These are phyloP conservation scores for Torrubiella hemipterigena DNA, from an alignment of 2,329 filamentous ascomycete genomes.

Conservation along the genomic window DNA sequence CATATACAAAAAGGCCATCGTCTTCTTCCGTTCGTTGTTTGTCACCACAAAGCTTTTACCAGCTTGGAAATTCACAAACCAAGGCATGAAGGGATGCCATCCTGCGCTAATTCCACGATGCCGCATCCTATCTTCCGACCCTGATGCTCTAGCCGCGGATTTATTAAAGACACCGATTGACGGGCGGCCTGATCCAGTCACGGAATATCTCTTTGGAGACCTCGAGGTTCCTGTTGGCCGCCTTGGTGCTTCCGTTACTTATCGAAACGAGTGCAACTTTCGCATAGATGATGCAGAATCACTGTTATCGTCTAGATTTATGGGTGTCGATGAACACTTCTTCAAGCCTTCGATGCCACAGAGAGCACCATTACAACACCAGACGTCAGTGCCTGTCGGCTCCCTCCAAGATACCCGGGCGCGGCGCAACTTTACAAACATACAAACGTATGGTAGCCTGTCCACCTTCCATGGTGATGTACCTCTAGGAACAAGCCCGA, in stretches of 20 bases:
- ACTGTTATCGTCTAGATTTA: conserved; percentile 81
- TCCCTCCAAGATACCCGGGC: conserved; percentile 61
- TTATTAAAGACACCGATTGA: conserved; percentile 38
- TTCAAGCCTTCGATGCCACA: conserved; percentile 67
- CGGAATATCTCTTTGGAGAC: conserved; percentile 69
- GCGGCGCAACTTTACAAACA: conserved; percentile 37
- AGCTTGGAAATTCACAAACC: conserved; percentile 70
- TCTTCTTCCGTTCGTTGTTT: conserved; percentile 84
- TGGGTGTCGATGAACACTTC: conserved; percentile 79
- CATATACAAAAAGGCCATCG: conserved; percentile 94
- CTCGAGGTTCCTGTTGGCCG: conserved; percentile 80
- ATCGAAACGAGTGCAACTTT: conserved; percentile 83
- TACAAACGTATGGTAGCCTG: conserved; percentile 77
- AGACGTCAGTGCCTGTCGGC: conserved; percentile 45
- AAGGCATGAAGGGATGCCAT: conserved; percentile 60
- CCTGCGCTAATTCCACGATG: conserved; percentile 63
- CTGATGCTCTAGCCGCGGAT: conserved; percentile 47
- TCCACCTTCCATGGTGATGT: conserved; percentile 82
- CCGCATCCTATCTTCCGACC: conserved; percentile 57
- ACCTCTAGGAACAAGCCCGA: conserved; percentile 68
- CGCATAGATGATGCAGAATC: conserved; percentile 85
- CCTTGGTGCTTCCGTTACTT: conserved; percentile 69
- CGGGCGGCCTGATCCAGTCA: conserved; percentile 35
- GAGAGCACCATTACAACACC: conserved; percentile 26
- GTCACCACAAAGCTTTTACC: conserved; percentile 73